phyloP scores from a whole-genome alignment of 2,329 filamentous ascomycete genomes.

The Ophiosphaerella korrae region DNA sequence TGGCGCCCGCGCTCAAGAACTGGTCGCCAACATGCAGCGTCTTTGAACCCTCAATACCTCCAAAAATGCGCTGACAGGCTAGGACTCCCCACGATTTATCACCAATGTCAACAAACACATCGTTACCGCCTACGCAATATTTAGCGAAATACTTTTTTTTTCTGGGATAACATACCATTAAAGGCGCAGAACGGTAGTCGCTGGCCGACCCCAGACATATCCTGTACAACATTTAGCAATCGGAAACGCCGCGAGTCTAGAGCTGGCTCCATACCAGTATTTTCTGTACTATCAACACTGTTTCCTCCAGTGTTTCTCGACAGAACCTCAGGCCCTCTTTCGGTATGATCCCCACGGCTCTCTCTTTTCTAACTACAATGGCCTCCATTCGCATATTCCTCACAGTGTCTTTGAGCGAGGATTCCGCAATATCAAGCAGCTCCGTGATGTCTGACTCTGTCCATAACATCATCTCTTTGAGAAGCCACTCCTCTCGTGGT shows the following conservation, averaged over 20 bases:
- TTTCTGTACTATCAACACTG: constrained; percentile 91
- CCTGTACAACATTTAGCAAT: constrained; percentile 47
- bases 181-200: constrained; percentile 92
- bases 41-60: constrained; percentile 72
- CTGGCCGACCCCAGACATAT: constrained; percentile 73
- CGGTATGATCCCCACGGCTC: constrained; percentile 61
- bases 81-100: constrained; percentile 97
- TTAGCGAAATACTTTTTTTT: constrained; percentile 14
- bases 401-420: constrained; percentile 80
- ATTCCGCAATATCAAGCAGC: constrained; percentile 88
- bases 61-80: constrained; percentile 90
- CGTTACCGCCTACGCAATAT: constrained; percentile 71
- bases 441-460: constrained; percentile 74
- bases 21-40: constrained; percentile 95
- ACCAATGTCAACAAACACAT: constrained; percentile 98
- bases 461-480: constrained; percentile 79
- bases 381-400: constrained; percentile 80
- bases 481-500: constrained; percentile 70
- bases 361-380: constrained; percentile 81
- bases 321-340: constrained; percentile 70
- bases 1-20: constrained; percentile 85
- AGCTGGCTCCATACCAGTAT: constrained; percentile 61
- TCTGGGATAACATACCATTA: constrained; percentile 64
- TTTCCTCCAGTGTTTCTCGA: constrained; percentile 92
- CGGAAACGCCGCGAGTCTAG: not conserved